Evolutionary conservation across 371 early-diverging fungal species (phyloP), one percentile per base, ranked within the genome.

Genomic region (Mortierella sp.): DNA sequence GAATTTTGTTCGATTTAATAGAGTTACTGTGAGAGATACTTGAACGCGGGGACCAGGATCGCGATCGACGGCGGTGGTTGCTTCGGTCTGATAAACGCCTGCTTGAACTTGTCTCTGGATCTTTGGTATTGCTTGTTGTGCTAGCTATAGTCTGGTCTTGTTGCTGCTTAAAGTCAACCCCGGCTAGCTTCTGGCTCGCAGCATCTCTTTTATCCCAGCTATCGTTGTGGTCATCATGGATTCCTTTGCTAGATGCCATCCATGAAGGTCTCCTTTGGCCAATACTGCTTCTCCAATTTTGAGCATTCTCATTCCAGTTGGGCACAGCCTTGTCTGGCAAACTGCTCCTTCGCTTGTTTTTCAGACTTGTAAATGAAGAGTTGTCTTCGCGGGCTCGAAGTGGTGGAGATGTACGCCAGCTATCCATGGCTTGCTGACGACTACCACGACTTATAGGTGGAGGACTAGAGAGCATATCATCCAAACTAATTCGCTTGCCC

Each of bases 261-360:
- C 79, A 78, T 3, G 79, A 78, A 7, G 79, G 69, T 13, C 79
- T 69, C 17, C 68, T 64, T 53, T 80, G 81, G 8, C 75, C 72
- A n/a, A 80, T 70, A 22, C 75, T 75, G 31, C 57, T 80, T 35
- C 71, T 53, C 81, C 81, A 80, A 26, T 59, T 68, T 37, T 69
- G 63, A 1, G 71, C 64, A 22, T 74, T 43, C 15, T 80, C 81
- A 28, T 80, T 75, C 81, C 81, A 80, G 68, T 70, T 61, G 37
- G 81, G 81, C 2, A 80, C 75, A 61, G 71, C 63, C 55, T 80
- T 80, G 49, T 80, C 81, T 9, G 81, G 81, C 42, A 80, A 74
- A 71, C 81, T 80, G 29, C 75, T 74, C 1, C 81, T 75, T 19
- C 81, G 75, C 64, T 74, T 74, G 68, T 53, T 75, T 58, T 80